These are phyloP conservation scores for Yarrowia divulgata DNA, from an alignment of 805 yeast genomes.

Conservation along the genomic window DNA sequence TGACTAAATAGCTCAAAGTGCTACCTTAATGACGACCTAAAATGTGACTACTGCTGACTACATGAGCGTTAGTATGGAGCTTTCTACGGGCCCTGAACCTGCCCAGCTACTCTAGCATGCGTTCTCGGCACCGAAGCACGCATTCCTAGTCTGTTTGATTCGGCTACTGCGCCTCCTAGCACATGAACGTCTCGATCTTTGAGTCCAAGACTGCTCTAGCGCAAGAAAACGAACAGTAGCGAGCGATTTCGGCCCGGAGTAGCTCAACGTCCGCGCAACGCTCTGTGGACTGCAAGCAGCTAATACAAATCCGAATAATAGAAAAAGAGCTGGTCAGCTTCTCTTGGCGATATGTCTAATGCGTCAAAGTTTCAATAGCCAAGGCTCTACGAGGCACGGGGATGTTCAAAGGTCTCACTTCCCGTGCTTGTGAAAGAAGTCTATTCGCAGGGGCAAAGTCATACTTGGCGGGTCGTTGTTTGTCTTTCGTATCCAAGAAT, in stretches of 20 bases:
- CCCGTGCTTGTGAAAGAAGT: not conserved
- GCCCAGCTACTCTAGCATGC: not conserved
- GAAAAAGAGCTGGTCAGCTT: not conserved
- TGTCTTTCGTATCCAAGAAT: too few relatives aligned
- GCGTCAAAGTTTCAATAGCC: slow-evolving; percentile 1
- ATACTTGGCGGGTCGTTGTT: too few relatives aligned
- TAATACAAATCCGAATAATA: not conserved
- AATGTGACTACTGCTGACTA: not conserved
- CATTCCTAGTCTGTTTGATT: not conserved
- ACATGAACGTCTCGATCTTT: not conserved
- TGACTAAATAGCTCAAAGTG: slow-evolving; percentile 1
- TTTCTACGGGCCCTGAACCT: not conserved
- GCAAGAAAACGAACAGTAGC: not conserved
- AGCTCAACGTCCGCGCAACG: slow-evolving; percentile 1
- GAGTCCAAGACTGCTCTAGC: not conserved
- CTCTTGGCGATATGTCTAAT: slow-evolving; percentile 7
- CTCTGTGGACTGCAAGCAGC: not conserved
- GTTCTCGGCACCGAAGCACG: not conserved
- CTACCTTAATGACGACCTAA: not conserved
- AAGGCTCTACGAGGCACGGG: slow-evolving; percentile 9
- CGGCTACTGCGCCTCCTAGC: not conserved
- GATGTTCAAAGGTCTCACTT: not conserved
- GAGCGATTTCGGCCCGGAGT: not conserved
- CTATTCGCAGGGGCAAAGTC: not conserved
- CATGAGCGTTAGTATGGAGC: not conserved